phyloP scores from a whole-genome alignment of 2,329 filamentous ascomycete genomes.

The Sporothrix sp. region DNA sequence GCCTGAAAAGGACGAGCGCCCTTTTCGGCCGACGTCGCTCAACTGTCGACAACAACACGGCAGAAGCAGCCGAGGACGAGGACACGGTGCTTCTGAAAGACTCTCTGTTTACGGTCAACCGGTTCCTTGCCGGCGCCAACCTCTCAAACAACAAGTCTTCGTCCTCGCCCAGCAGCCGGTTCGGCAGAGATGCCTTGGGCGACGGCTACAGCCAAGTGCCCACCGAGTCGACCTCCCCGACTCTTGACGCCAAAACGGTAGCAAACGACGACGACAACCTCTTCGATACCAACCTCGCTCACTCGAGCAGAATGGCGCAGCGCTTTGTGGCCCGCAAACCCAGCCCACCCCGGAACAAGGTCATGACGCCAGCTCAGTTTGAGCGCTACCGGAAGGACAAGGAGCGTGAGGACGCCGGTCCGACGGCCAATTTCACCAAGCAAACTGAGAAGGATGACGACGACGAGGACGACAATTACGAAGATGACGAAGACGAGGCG shows the following conservation, averaged over 20 bases:
- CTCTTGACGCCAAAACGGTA: constrained; percentile 27
- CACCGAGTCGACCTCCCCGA: constrained; percentile 25
- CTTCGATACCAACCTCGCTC: constrained; percentile 39
- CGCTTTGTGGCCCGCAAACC: constrained; percentile 28
- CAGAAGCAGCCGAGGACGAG: constrained; percentile 36
- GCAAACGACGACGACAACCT: constrained; percentile 47
- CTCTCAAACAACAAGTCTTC: neutral
- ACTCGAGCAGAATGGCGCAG: constrained; percentile 28
- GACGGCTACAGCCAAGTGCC: constrained; percentile 23
- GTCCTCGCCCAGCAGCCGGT: constrained; percentile 20
- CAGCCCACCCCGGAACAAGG: constrained; percentile 51
- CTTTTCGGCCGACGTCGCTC: constrained; percentile 23
- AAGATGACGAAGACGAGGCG: constrained; percentile 68
- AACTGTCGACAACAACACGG: constrained; percentile 18
- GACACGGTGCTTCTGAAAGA: constrained; percentile 45
- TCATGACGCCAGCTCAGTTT: constrained; percentile 85
- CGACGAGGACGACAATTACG: constrained; percentile 54
- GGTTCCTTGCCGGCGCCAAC: constrained; percentile 29
- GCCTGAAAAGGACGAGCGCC: constrained; percentile 23
- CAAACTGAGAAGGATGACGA: constrained; percentile 48
- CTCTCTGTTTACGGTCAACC: constrained; percentile 38
- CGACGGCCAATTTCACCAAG: constrained; percentile 31
- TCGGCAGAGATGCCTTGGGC: constrained; percentile 29
- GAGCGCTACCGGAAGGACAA: constrained; percentile 71
- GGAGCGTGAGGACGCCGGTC: constrained; percentile 43